Base-by-base conservation (phyloP, 2,329 filamentous ascomycete species). In the Aureobasidium subglaciale region DNA sequence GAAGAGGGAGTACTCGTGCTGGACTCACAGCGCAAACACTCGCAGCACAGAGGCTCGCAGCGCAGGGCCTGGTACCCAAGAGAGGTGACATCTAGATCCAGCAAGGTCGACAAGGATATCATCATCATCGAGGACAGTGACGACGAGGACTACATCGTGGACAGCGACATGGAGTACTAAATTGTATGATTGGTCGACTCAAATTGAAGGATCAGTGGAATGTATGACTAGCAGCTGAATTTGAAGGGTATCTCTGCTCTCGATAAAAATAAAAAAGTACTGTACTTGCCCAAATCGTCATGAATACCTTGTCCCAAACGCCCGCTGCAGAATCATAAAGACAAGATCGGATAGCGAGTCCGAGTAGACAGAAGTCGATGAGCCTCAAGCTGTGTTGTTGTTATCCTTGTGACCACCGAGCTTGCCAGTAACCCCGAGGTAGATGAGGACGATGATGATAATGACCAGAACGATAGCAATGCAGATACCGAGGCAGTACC, bases 401-500 rank as follows among this genome's bases (percentile, higher is more conserved):
- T 54, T 54, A 29, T n/a, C 35, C 22, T 34, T 42, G 50, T 38
- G 22, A 20, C 37, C 32, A 37, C 53, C 30, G 9, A 58, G 57
- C 46, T 50, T 58, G 22, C 58, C 59, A 13, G 58, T 57, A 3
- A 60, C 63, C 3, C 64, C 65, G 30, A 63, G 63, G 50, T 65
- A 66, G 25, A 70, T 70, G 27, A 69, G 49, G 22, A 69, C 67
- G 52, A 75, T 67, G 43, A 75, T 59, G 55, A 71, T 68, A 59
- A 75, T 66, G 57, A 67, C 56, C 40, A 67, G 27, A 41, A 70
- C 62, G 58, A 69, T 67, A 56, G 56, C 46, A 45, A 72, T 74
- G 63, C 78, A 75, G 66, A 96, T 89, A 65, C 86, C 84, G 63
- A 96, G 74, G 78, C 90, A 96, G 70, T 88, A 91, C 91, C 90